A percentile compares a stretch with the other conserved stretches of the same genome.
These are phyloP conservation scores for Pseudogymnoascus sp. DNA, from an alignment of 2,329 filamentous ascomycete genomes.

Conservation along the genomic window DNA sequence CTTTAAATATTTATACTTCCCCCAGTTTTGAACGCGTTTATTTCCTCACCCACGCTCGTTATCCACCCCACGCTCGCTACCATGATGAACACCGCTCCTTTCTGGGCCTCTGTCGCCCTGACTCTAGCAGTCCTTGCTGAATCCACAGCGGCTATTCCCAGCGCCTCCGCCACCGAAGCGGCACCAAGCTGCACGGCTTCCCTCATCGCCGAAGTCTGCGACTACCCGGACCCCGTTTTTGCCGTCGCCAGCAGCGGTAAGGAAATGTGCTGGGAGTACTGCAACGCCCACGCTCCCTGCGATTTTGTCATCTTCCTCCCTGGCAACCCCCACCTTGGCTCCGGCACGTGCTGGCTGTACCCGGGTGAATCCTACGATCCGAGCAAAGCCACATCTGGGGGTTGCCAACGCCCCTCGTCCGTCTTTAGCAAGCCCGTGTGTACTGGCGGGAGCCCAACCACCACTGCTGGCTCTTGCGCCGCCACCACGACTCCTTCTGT, in stretches of 20 bases:
- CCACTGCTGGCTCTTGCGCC: background rate
- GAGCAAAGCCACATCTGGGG: no score
- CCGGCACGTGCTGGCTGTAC: background rate
- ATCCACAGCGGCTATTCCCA: no score
- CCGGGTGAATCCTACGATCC: background rate
- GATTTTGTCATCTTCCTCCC: background rate
- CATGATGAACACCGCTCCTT: background rate
- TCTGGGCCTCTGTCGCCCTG: background rate
- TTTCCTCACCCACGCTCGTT: background rate
- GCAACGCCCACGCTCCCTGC: background rate
- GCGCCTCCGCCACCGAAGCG: background rate
- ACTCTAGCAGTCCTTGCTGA: background rate
- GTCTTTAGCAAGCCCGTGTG: background rate
- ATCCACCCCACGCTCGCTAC: background rate
- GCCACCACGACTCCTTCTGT: background rate
- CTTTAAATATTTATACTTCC: background rate
- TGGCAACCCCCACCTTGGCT: background rate
- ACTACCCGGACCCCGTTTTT: background rate
- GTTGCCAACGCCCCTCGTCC: no score
- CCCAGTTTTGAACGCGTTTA: background rate
- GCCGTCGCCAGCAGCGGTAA: background rate
- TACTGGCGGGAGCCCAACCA: background rate
- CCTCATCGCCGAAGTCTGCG: background rate
- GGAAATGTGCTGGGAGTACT: background rate
- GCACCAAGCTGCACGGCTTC: background rate